A percentile compares a stretch with the other conserved stretches of the same genome.
phyloP scores from a whole-genome alignment of 768 basidiomycete species.

The Strobilomyces confusus region DNA sequence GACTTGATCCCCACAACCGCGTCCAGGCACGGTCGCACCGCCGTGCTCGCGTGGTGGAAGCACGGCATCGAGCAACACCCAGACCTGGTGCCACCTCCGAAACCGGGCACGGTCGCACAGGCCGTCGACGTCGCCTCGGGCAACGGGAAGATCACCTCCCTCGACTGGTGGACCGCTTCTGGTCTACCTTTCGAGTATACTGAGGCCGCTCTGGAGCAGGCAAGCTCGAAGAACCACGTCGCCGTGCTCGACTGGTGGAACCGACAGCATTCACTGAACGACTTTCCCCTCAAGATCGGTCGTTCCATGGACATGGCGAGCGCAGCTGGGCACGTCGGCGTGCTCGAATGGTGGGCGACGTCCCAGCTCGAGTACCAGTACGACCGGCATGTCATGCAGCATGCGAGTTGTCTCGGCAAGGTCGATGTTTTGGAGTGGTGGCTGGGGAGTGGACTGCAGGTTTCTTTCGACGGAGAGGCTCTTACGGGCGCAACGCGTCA shows the following conservation, averaged over 20 bases:
- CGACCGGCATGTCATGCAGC: conserved; percentile 70
- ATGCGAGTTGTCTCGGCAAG: conserved; percentile 76
- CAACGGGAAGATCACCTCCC: conserved; percentile 66
- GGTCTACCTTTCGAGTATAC: conserved; percentile 69
- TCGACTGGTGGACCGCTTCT: conserved; percentile 80
- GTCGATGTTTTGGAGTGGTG: conserved; percentile 83
- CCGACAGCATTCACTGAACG: conserved; percentile 42
- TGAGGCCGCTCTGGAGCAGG: conserved; percentile 74
- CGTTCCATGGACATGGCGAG: conserved; percentile 85
- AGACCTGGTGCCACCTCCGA: conserved; percentile 54
- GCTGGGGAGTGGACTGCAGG: conserved; percentile 69
- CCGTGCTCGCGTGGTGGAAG: conserved; percentile 82
- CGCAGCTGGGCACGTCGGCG: conserved; percentile 68
- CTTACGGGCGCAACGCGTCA: conserved; percentile 77
- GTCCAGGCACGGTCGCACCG: conserved; percentile 65
- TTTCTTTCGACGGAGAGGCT: conserved; percentile 78
- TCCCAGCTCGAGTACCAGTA: conserved; percentile 77
- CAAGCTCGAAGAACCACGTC: conserved; percentile 75
- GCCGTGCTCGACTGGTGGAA: conserved; percentile 84
- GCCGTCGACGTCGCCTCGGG: conserved; percentile 78
- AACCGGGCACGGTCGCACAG: conserved; percentile 53
- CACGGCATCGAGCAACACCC: conserved; percentile 57
- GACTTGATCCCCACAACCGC: conserved; percentile 76
- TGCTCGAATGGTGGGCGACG: conserved; percentile 82
- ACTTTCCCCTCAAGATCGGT: conserved; percentile 72